Base-by-base conservation (phyloP, 1,284 basidiomycete genomes). In the Leccinum insolens region DNA sequence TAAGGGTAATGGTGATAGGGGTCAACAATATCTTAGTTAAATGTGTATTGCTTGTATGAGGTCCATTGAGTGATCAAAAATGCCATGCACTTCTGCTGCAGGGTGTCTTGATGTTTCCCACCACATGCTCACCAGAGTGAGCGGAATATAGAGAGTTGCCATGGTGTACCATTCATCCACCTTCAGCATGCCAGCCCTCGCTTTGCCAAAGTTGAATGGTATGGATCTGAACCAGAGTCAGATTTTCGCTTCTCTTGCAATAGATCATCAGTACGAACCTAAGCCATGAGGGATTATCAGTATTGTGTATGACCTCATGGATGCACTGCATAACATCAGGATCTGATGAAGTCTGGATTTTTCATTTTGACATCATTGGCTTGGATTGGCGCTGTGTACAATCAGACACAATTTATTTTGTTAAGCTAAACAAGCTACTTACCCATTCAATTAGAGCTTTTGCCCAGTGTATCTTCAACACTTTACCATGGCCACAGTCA, bases 201-300 rank as follows among this genome's bases (percentile, higher is more conserved):
- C 34, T 34, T 34, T 0, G 9, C 34, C 34, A 34, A 34, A 34
- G 34, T 34, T 34, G 9, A 34, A 34, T 3, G 9, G 9, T 34
- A 34, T 3, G 34, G 34, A 52, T 46, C 44, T 46, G 49, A 20
- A 20, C 49, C 49, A 52, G 20, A 55, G 20, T 55, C 52, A 55
- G n/a, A 22, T 55, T 55, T 55, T 25, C 12, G 5, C 20, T 20
- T 22, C 22, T 55, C 12, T 11, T 17, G 20, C 28, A 55, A 22
- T 14, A 22, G 20, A 22, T 12, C 9, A 22, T 12, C n/a, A 57
- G 20, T 55, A 55, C 9, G 49, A 22, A 20, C 46, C 52, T 28
- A 12, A 55, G 52, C 63, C 63, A 64, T 7, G 55, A 64, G 3
- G 55, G 64, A 14, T 11, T 60, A 34, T 59, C 22, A n/a, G 64